Evolutionary conservation across 768 basidiomycete genomes (phyloP).

Genomic region (Kwoniella sp.): DNA sequence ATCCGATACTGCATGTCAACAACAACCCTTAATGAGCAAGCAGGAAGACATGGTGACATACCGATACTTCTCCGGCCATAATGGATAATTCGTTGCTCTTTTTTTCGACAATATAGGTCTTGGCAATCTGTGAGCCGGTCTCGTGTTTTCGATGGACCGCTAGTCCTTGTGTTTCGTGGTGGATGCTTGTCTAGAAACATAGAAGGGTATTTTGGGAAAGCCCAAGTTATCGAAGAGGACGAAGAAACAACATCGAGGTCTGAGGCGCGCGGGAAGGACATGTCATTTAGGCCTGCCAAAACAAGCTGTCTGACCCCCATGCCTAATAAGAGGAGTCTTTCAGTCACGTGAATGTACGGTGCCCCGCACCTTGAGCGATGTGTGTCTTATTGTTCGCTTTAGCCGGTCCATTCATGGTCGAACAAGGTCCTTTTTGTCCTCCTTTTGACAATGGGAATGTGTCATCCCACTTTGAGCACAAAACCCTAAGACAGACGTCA

Average conservation of each 20-base stretch:
- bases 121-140: not conserved
- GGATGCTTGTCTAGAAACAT: not conserved
- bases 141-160: not conserved
- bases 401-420: not conserved
- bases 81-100: constrained; percentile 6
- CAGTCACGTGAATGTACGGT: not conserved
- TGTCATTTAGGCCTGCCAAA: too few relatives aligned
- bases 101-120: not conserved
- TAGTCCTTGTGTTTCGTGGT: not conserved
- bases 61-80: constrained; percentile 22
- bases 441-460: not conserved
- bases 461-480: too few relatives aligned
- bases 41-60: constrained; percentile 11
- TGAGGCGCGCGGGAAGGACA: constrained; percentile 15
- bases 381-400: not conserved
- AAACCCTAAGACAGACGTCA: too few relatives aligned
- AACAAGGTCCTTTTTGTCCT: not conserved
- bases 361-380: not conserved
- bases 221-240: not conserved
- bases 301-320: too few relatives aligned
- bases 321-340: too few relatives aligned
- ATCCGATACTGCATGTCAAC: not conserved
- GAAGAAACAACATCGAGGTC: constrained; percentile 15
- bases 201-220: not conserved
- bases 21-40: not conserved